Percentiles rank a stretch among this genome's conserved stretches.
phyloP scores from a whole-genome alignment of 139 green algal species.

The Closterium sp. region DNA sequence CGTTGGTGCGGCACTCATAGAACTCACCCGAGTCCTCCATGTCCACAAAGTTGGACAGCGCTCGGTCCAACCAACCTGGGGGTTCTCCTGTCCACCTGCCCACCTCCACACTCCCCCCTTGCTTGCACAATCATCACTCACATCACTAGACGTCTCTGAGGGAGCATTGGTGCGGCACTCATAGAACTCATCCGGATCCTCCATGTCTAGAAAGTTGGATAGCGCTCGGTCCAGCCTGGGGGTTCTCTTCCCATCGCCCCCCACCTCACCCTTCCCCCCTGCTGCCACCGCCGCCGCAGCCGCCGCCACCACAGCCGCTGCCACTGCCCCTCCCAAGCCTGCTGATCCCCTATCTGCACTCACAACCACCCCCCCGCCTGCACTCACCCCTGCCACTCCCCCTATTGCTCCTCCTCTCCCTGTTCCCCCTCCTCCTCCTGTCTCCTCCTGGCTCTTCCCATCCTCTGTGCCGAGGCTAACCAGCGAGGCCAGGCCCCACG shows the following conservation, averaged over 20 bases:
- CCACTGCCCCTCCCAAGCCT: not conserved
- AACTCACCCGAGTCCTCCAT: constrained; percentile 3
- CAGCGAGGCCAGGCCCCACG: not conserved
- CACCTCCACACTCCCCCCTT: not conserved
- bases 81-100: no score
- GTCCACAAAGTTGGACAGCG: constrained; percentile 9
- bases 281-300: not conserved
- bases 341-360: not conserved
- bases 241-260: not conserved
- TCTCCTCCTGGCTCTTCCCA: not conserved
- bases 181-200: constrained; percentile 21
- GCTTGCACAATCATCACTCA: no score
- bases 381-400: not conserved
- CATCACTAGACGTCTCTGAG: no score
- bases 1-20: no score
- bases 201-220: constrained; percentile 7
- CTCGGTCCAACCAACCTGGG: not conserved
- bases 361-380: not conserved
- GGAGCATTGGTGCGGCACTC: no score
- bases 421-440: not conserved
- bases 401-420: not conserved
- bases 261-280: not conserved
- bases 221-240: not conserved
- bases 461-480: not conserved
- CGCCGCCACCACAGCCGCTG: not conserved